A percentile compares a stretch with the other conserved stretches of the same genome.
phyloP scores from a whole-genome alignment of 1,284 basidiomycete genomes.

The Trichosporon inkin region DNA sequence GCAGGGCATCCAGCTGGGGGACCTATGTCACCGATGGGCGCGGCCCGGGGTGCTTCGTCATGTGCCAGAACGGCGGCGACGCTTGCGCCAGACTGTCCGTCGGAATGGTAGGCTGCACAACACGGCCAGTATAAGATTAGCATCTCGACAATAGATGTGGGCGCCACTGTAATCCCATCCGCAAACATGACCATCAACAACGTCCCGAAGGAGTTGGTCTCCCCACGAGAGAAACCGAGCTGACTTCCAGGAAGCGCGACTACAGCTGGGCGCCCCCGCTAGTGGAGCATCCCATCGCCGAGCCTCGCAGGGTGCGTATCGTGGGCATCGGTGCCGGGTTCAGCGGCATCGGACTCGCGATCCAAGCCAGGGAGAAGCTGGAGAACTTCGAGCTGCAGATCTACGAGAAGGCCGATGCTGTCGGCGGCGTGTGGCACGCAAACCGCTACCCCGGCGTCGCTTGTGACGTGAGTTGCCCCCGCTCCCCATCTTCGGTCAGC shows the following conservation, averaged over 20 bases:
- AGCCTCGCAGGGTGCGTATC: conserved; percentile 9
- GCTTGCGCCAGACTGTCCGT: not conserved
- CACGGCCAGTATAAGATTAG: too few species aligned
- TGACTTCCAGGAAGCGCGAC: not conserved
- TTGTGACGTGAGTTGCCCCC: conserved; percentile 32
- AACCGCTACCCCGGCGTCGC: conserved; percentile 35
- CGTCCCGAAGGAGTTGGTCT: not conserved
- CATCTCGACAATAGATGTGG: too few species aligned
- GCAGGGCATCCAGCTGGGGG: too few species aligned
- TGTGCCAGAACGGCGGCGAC: not conserved
- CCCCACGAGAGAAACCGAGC: not conserved
- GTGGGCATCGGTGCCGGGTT: conserved; percentile 17
- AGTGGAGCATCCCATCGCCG: conserved; percentile 11
- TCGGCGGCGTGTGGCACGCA: conserved; percentile 28
- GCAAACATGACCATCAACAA: not conserved
- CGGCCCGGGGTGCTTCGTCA: too few species aligned
- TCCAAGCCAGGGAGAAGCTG: conserved; percentile 14
- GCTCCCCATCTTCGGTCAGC: not conserved
- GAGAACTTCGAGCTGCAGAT: conserved; percentile 12
- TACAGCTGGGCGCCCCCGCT: conserved; percentile 14
- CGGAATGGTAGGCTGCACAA: not conserved
- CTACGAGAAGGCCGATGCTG: conserved; percentile 17
- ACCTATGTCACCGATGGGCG: too few species aligned
- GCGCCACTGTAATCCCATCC: not conserved
- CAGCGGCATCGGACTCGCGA: conserved; percentile 17